Evolutionary conservation across 2,329 filamentous ascomycete genomes (phyloP).

Genomic region (Coniosporium tulheliwenetii): DNA sequence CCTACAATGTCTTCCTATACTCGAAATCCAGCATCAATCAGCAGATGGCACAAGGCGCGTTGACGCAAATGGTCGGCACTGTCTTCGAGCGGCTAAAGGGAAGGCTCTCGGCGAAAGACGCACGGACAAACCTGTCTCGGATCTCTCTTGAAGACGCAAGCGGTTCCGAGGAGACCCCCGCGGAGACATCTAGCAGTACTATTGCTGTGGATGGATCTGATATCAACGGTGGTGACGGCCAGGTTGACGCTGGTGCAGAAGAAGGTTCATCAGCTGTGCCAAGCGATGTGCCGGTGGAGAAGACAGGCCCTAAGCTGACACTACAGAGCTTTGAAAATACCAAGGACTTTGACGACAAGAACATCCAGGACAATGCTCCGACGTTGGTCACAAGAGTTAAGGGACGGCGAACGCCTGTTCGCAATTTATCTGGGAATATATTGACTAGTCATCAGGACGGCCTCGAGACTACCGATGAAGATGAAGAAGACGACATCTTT

Average conservation of each 20-base stretch:
- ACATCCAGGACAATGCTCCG: constrained; percentile 50
- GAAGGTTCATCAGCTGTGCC: constrained; percentile 16
- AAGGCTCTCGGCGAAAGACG: constrained; percentile 74
- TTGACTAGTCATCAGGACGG: constrained; percentile 16
- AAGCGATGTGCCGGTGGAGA: constrained; percentile 28
- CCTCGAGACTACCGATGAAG: constrained; percentile 42
- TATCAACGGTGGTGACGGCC: constrained; percentile 15
- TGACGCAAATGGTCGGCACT: constrained; percentile 97
- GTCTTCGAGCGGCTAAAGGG: constrained; percentile 91
- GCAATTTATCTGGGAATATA: constrained; percentile 27
- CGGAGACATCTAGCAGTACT: constrained; percentile 11
- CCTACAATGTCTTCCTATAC: constrained; percentile 96
- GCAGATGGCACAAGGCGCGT: constrained; percentile 87
- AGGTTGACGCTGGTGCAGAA: constrained; percentile 19
- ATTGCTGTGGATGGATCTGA: constrained; percentile 15
- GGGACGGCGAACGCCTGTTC: constrained; percentile 24
- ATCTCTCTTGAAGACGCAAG: constrained; percentile 22
- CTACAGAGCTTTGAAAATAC: constrained; percentile 53
- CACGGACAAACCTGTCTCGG: constrained; percentile 42
- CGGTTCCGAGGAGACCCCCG: constrained; percentile 17
- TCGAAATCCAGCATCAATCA: constrained; percentile 91
- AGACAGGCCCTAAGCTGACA: constrained; percentile 43
- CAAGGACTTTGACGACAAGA: constrained; percentile 49
- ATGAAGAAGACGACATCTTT: constrained; percentile 84
- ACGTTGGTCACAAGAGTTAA: constrained; percentile 50